A percentile compares a stretch with the other conserved stretches of the same genome.
These are phyloP conservation scores for Graphilbum sp. DNA, from an alignment of 2,329 filamentous ascomycete species.

Conservation along the genomic window DNA sequence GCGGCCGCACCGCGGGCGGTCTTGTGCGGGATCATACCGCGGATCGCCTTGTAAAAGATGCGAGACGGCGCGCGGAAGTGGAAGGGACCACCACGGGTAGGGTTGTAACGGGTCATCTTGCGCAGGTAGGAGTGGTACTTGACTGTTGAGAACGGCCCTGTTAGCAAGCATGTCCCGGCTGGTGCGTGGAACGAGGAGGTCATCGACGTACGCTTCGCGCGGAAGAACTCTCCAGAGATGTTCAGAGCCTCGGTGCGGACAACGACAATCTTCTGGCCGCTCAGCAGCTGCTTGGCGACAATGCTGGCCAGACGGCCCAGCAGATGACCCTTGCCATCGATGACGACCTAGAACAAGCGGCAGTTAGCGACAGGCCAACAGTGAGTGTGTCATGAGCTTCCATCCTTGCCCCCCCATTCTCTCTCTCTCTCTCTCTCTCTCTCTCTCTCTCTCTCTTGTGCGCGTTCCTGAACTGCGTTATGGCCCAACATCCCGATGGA, in stretches of 20 bases:
- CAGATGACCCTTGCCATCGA: slow-evolving; percentile 99
- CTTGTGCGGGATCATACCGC: slow-evolving; percentile 99
- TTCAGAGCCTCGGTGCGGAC: slow-evolving; percentile 98
- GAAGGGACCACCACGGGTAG: slow-evolving; percentile 98
- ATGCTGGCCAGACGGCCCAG: slow-evolving; percentile 96
- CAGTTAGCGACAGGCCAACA: slow-evolving; percentile 5
- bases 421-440: not conserved
- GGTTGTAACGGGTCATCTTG: slow-evolving; percentile 99
- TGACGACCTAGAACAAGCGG: slow-evolving; percentile 58
- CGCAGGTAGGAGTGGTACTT: slow-evolving; percentile 99
- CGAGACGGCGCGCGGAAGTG: slow-evolving; percentile 98
- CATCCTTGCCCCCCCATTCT: not conserved
- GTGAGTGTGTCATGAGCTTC: no score
- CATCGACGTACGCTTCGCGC: slow-evolving; percentile 99
- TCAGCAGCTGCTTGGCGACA: slow-evolving; percentile 97
- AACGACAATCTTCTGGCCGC: slow-evolving; percentile 97
- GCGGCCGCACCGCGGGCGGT: slow-evolving; percentile 92
- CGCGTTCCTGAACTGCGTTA: no score
- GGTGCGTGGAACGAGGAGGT: not conserved
- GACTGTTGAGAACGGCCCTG: slow-evolving; percentile 41
- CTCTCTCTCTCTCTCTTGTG: no score
- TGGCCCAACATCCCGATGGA: no score
- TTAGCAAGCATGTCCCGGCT: not conserved
- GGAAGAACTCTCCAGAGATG: slow-evolving; percentile 99
- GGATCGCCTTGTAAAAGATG: slow-evolving; percentile 99